Conservation (phyloP, 331 rosid genomes). For the Prunus yedoensis region DNA sequence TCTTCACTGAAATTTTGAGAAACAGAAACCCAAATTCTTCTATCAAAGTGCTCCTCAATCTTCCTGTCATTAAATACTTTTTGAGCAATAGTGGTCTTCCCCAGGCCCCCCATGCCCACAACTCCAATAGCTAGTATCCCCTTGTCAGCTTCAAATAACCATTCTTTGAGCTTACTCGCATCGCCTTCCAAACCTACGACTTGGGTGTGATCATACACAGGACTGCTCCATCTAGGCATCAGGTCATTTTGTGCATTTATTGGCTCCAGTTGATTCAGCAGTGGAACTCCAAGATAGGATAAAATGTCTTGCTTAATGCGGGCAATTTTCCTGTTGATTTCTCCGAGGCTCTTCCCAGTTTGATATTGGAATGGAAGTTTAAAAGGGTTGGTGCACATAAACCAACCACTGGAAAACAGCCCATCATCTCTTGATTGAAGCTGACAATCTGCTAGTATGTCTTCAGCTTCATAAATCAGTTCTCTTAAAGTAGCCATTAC, state of each 20-base stretch:
- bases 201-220: slow-evolving; percentile 39
- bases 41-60: slow-evolving; percentile 27
- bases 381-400: slow-evolving; percentile 21
- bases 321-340: slow-evolving; percentile 24
- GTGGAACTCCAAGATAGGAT: slow-evolving; percentile 27
- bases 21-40: slow-evolving; percentile 36
- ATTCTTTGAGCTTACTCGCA: slow-evolving; percentile 26
- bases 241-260: slow-evolving; percentile 15
- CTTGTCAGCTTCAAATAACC: slow-evolving; percentile 28
- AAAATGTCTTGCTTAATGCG: slow-evolving; percentile 13
- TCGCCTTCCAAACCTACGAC: slow-evolving; percentile 39
- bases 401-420: slow-evolving; percentile 21
- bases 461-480: slow-evolving; percentile 33
- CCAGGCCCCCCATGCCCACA: slow-evolving; percentile 41
- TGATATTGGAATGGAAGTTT: slow-evolving; percentile 23
- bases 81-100: slow-evolving; percentile 35
- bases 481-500: slow-evolving; percentile 26
- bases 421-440: slow-evolving; percentile 20
- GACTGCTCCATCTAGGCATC: slow-evolving; percentile 37
- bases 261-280: slow-evolving; percentile 2
- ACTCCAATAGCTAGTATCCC: slow-evolving; percentile 33
- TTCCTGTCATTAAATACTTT: slow-evolving; percentile 30
- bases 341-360: slow-evolving; percentile 25
- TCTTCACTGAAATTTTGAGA: slow-evolving; percentile 34
- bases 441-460: slow-evolving; percentile 37